Evolutionary conservation across 2,329 filamentous ascomycete genomes (phyloP), one percentile per base, ranked within the genome.

Genomic region (Stagonosporopsis chrysanthemi): DNA sequence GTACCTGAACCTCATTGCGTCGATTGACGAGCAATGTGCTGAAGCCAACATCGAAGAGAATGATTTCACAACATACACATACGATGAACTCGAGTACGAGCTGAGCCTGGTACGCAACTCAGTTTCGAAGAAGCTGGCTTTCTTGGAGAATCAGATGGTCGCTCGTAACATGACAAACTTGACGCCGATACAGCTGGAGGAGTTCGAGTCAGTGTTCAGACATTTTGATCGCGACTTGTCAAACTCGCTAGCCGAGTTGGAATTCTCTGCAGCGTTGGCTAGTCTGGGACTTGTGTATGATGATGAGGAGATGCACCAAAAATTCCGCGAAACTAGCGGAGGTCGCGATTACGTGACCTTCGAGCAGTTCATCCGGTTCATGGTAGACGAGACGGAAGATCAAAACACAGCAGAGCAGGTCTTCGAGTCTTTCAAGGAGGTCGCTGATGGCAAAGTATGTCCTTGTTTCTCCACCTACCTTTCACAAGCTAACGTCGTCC

Each of bases 41-140:
- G 94, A 98, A 80, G 95, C 95, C 61, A 98, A 99, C 75, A 97
- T 99, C 63, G 95, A 99, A 77, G 95, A 99, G 72, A 99, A 99
- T 77, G 95, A 99, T 80, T 98, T 95, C 77, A 99, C 95, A n/a
- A 98, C 94, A 8, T 98, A 98, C 79, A 97, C 94, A 9, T 95
- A 98, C 75, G 95, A 99, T 73, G 95, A 99, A 78, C 84, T 99
- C 39, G 88, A 88, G 58, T 99, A 99, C 79, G 95, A 99, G 78
- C 84, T 98, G 56, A 88, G 91, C 15, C 84, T 99, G 28, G 95
- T 98, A 55, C 93, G 92, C 74, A 89, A 90, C 28, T 95, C 91
- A 11, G 94, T 98, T 26, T 90, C 92, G 63, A 99, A 98, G 82
- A 99, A 99, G 79, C 86, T 98, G 53, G 89, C 90, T 40, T 99